A percentile compares a stretch with the other conserved stretches of the same genome.
Evolutionary conservation across 352 stramenopile species (phyloP).

Genomic region (Pythium scleroteichum): DNA sequence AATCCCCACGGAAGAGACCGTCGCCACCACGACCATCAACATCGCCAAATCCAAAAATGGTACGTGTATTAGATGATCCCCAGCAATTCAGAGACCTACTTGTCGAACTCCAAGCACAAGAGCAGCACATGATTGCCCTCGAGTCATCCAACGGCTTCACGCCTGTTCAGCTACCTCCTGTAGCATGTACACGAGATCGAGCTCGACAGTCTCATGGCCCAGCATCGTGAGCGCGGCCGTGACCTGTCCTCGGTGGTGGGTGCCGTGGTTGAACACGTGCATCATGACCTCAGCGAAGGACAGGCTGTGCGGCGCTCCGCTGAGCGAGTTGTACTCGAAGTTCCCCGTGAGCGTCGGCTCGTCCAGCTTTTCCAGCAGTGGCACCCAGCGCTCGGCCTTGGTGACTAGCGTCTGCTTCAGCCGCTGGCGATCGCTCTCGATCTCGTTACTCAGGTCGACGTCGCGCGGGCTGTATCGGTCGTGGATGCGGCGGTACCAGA

Average conservation of each 20-base stretch:
- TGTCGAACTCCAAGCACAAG: conserved; percentile 20
- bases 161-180: conserved; percentile 13
- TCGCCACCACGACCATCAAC: background rate
- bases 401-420: conserved; percentile 5
- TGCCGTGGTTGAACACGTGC: conserved; percentile 32
- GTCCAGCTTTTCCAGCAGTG: conserved; percentile 17
- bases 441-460: conserved; percentile 6
- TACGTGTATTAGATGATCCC: conserved; percentile 8
- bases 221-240: conserved; percentile 27
- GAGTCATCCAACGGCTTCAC: background rate
- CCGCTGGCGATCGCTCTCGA: conserved; percentile 13
- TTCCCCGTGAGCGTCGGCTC: conserved; percentile 12
- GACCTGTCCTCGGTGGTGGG: conserved; percentile 26
- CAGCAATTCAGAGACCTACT: conserved; percentile 13
- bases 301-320: background rate
- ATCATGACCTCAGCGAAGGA: conserved; percentile 11
- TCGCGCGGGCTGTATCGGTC: conserved; percentile 13
- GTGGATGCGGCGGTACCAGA: conserved; percentile 28
- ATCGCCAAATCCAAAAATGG: background rate
- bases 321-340: conserved; percentile 18
- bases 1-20: background rate
- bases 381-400: conserved; percentile 24
- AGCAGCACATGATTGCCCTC: conserved; percentile 18
- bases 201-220: conserved; percentile 5
- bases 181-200: conserved; percentile 29